Percentiles rank a stretch among this genome's conserved stretches.
phyloP scores from a whole-genome alignment of 2,329 filamentous ascomycete genomes.

The Penicillium vulpinum region DNA sequence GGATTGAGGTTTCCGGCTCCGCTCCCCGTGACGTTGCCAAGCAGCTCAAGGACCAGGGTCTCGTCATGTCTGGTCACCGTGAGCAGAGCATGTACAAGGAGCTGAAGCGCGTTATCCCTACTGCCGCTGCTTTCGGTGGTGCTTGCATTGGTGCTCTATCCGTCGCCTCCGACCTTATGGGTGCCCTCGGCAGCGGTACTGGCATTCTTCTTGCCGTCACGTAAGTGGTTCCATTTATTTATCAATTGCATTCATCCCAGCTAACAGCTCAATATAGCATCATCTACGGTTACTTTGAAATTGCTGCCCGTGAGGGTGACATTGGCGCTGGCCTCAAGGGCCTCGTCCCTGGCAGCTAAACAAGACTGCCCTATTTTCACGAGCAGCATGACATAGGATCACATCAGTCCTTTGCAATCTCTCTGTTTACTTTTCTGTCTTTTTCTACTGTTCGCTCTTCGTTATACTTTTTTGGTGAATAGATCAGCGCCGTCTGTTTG shows the following conservation, averaged over 20 bases:
- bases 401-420: constrained; percentile 15
- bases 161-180: constrained; percentile 91
- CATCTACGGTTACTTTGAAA: constrained; percentile 99
- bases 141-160: constrained; percentile 98
- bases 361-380: constrained; percentile 29
- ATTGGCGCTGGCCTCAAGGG: constrained; percentile 71
- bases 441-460: constrained; percentile 25
- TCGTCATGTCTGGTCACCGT: constrained; percentile 98
- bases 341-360: constrained; percentile 56
- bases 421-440: constrained; percentile 27
- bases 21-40: constrained; percentile 98
- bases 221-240: constrained; percentile 59
- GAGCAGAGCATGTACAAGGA: constrained; percentile 99
- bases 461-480: constrained; percentile 28
- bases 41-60: constrained; percentile 98
- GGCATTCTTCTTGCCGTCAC: constrained; percentile 98
- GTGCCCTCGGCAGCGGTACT: constrained; percentile 92
- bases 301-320: constrained; percentile 97
- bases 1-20: constrained; percentile 98
- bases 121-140: constrained; percentile 95
- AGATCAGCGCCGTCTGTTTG: constrained; percentile 23
- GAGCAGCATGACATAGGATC: constrained; percentile 34
- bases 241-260: neutral
- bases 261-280: constrained; percentile 62
- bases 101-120: constrained; percentile 98